Evolutionary conservation across 2,329 filamentous ascomycete species (phyloP).

Genomic region (Lecanicillium sp.): DNA sequence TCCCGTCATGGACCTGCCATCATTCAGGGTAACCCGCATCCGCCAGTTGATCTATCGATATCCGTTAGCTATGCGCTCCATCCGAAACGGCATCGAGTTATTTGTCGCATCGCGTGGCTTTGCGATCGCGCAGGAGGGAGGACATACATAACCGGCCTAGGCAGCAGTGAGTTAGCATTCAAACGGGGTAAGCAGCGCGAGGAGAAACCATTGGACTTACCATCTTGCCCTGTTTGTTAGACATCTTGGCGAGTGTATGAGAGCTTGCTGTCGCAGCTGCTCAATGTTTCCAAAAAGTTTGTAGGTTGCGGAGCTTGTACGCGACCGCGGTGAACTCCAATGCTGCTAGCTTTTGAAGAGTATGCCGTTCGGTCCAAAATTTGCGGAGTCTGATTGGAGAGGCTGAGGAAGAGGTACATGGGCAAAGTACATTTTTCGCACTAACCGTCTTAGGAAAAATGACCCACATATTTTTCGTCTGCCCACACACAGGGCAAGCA

Average conservation of each 20-base stretch:
- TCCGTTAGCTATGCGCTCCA: not conserved
- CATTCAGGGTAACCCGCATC: conserved; percentile 93
- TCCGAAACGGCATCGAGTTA: not conserved
- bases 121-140: conserved; percentile 4
- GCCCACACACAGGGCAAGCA: conserved; percentile 28
- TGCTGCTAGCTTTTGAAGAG: conserved; percentile 30
- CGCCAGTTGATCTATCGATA: conserved; percentile 89
- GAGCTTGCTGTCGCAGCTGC: conserved; percentile 23
- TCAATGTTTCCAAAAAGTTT: conserved; percentile 36
- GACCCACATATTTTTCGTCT: conserved; percentile 16
- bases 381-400: conserved; percentile 37
- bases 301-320: conserved; percentile 30
- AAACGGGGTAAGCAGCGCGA: conserved; percentile 30
- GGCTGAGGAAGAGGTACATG: conserved; percentile 27
- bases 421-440: conserved; percentile 19
- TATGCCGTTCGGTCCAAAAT: conserved; percentile 30
- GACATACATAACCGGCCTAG: conserved; percentile 65
- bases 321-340: conserved; percentile 31
- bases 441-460: conserved; percentile 14
- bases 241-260: conserved; percentile 24
- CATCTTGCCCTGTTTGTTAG: conserved; percentile 97
- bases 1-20: conserved; percentile 92
- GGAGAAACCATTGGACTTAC: conserved; percentile 50
- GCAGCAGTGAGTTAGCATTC: conserved; percentile 50
- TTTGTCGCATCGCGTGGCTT: conserved; percentile 8